Evolutionary conservation across 1,284 basidiomycete genomes (phyloP), one percentile per base, ranked within the genome.

Genomic region (Fistulina hepatica): DNA sequence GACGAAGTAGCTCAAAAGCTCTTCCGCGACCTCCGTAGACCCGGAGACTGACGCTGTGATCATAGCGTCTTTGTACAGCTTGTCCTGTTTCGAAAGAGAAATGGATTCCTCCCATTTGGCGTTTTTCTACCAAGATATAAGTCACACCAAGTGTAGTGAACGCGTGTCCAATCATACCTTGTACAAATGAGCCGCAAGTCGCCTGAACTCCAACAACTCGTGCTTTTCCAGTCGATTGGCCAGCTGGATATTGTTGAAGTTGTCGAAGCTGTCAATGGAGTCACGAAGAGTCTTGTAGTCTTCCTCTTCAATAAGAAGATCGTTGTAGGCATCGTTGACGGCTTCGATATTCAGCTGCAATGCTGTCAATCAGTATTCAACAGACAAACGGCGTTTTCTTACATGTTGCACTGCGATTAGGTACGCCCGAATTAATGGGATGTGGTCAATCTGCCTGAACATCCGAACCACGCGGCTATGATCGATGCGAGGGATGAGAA

Each of bases 321-420:
- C 88, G 55, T 97, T 95, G 67, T 94, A 97, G 4, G 93, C 93
- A 48, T 95, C 91, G 56, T 98, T 99, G 54, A 99, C 91, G 13
- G 92, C 89, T 52, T 93, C 85, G 34, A 98, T 75, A 60, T 98
- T 97, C 53, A 94, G 73, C 80, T 92, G 48, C 12, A 39, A 24
- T 7, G 13, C 8, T 23, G 21, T 32, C 36, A 31, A 33, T 44
- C 20, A 51, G 48, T 28, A 47, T 33, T 36, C 19, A 12, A 19
- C 9, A 32, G 5, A 20, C 24, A 20, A 20, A n/a, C 12, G 21
- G 12, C 25, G 21, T 21, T 9, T 34, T 8, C 80, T 57, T 50
- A 86, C 83, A 53, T 84, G 83, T 68, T 98, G 94, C 19, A 97
- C 92, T 30, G 91, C 86, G 53, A 97, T 94, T 43, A 99, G 81